Evolutionary conservation across 2,329 filamentous ascomycete genomes (phyloP).

Genomic region (Cadophora gregata): DNA sequence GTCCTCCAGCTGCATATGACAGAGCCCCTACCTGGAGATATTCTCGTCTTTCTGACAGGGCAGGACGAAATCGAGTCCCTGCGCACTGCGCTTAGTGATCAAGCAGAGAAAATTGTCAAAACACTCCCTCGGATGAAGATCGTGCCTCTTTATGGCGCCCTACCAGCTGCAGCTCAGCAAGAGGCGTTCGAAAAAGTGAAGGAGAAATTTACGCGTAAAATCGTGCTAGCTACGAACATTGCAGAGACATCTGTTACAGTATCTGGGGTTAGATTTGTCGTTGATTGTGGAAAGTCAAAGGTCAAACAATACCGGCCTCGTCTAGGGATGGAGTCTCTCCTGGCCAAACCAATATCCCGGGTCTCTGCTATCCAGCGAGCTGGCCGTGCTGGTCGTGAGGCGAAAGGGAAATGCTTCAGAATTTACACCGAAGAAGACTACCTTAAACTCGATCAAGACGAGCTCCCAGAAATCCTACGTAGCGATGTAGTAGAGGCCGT

Average conservation of each 20-base stretch:
- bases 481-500: slow-evolving; percentile 88
- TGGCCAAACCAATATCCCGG: slow-evolving; percentile 89
- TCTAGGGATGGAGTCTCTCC: slow-evolving; percentile 86
- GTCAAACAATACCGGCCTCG: slow-evolving; percentile 87
- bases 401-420: slow-evolving; percentile 85
- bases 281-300: slow-evolving; percentile 94
- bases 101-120: slow-evolving; percentile 72
- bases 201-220: slow-evolving; percentile 77
- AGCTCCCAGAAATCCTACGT: slow-evolving; percentile 86
- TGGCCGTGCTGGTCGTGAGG: slow-evolving; percentile 92
- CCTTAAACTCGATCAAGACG: slow-evolving; percentile 70
- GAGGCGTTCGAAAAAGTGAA: slow-evolving; percentile 80
- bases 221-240: slow-evolving; percentile 94
- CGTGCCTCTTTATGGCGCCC: slow-evolving; percentile 86
- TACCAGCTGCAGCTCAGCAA: slow-evolving; percentile 86
- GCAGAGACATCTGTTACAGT: slow-evolving; percentile 99
- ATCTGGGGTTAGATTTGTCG: slow-evolving; percentile 86
- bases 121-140: slow-evolving; percentile 76
- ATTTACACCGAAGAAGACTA: slow-evolving; percentile 86
- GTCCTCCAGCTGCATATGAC: slow-evolving; percentile 88
- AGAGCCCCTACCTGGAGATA: slow-evolving; percentile 90
- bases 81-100: slow-evolving; percentile 81
- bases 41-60: slow-evolving; percentile 89
- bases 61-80: slow-evolving; percentile 90
- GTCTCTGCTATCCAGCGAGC: slow-evolving; percentile 91